Conservation (phyloP, 352 stramenopile species). For the Phytophthora lateralis region DNA sequence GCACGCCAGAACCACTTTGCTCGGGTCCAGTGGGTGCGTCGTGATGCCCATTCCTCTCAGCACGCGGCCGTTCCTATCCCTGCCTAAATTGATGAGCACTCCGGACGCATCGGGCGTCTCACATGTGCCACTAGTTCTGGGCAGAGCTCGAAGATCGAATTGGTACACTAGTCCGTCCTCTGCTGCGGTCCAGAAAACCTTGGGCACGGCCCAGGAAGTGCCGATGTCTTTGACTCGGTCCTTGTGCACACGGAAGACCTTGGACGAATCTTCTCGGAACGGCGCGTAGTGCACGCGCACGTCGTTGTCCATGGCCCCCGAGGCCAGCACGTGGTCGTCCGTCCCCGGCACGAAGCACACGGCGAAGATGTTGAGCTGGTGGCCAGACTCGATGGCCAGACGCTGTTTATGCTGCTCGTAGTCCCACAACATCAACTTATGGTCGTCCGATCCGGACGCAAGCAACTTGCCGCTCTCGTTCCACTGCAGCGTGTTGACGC, state of each 20-base stretch:
- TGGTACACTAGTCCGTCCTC: conserved; percentile 88
- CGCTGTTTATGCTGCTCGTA: conserved; percentile 59
- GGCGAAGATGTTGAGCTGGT: conserved; percentile 88
- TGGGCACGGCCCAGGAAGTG: conserved; percentile 61
- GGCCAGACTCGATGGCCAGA: conserved; percentile 72
- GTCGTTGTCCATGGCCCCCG: conserved; percentile 82
- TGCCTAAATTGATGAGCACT: conserved; percentile 71
- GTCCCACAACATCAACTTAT: conserved; percentile 80
- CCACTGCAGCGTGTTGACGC: conserved; percentile 89
- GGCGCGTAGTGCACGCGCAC: conserved; percentile 88
- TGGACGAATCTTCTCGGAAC: conserved; percentile 66
- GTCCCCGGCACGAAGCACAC: conserved; percentile 86
- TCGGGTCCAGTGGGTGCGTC: conserved; percentile 69
- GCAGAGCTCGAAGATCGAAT: conserved; percentile 78
- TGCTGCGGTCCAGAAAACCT: conserved; percentile 86
- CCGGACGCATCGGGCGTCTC: conserved; percentile 48
- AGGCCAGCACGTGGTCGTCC: conserved; percentile 81
- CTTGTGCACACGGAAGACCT: conserved; percentile 70
- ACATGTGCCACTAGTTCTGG: conserved; percentile 36
- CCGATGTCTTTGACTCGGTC: conserved; percentile 87
- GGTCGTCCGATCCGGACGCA: conserved; percentile 87
- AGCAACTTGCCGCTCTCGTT: conserved; percentile 69
- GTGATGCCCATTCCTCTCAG: conserved; percentile 80
- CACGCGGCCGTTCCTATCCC: conserved; percentile 42
- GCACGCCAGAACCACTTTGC: conserved; percentile 73